These are phyloP conservation scores for Marvania coccoides DNA, from an alignment of 139 green algal species.

Conservation along the genomic window DNA sequence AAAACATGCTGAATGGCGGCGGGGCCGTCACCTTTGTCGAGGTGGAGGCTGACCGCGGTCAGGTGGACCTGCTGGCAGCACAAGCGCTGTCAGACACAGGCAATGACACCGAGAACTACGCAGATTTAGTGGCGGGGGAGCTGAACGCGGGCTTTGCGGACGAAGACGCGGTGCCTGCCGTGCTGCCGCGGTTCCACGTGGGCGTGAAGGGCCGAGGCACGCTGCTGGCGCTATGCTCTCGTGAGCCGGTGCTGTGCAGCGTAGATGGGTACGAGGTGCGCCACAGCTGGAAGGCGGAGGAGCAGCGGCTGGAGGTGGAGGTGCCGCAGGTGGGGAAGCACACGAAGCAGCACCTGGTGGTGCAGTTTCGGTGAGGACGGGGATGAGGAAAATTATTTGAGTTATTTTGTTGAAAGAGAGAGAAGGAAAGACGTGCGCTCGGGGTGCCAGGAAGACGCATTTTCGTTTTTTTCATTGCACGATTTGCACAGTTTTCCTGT, in stretches of 20 bases:
- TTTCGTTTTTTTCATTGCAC: too few species aligned
- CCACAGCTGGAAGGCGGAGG: background rate
- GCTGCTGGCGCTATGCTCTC: background rate
- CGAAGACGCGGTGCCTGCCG: background rate
- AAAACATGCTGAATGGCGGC: slow-evolving; percentile 70
- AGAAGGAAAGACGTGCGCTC: too few species aligned
- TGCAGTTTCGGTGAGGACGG: slow-evolving; percentile 7
- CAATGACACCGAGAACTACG: background rate
- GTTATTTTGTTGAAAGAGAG: too few species aligned
- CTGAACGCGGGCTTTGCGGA: background rate
- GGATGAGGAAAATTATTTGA: too few species aligned
- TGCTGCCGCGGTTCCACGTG: background rate
- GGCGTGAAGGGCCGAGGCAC: background rate
- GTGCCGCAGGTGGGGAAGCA: background rate
- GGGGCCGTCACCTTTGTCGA: slow-evolving; percentile 35
- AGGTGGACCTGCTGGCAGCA: background rate
- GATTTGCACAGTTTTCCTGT: too few species aligned
- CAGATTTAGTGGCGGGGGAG: background rate
- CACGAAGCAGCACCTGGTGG: background rate
- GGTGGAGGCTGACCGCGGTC: background rate
- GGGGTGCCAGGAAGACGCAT: too few species aligned
- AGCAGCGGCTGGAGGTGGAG: background rate
- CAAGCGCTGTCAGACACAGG: background rate
- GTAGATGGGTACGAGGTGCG: background rate
- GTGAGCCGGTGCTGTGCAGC: background rate